Conservation (phyloP, 2,329 filamentous ascomycete species). For the Elsinoe perseae region DNA sequence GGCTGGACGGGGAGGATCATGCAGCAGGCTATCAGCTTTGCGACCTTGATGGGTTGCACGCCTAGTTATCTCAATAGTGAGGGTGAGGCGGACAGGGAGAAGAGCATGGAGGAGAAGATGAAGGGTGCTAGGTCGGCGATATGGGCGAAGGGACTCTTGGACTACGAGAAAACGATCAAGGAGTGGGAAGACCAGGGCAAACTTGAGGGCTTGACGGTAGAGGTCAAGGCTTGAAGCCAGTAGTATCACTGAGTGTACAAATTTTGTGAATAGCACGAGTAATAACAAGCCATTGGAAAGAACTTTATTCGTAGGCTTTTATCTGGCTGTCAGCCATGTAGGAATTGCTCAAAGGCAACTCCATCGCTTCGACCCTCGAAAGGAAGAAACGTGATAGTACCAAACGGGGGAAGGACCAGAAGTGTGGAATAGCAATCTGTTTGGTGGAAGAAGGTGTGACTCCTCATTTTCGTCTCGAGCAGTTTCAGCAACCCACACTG, state of each 20-base stretch:
- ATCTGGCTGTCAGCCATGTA: slow-evolving; percentile 6
- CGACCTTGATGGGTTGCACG: slow-evolving; percentile 43
- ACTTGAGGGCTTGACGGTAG: slow-evolving; percentile 31
- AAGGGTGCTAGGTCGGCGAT: slow-evolving; percentile 22
- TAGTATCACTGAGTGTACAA: neutral
- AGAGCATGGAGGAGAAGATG: slow-evolving; percentile 25
- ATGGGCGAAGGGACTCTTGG: slow-evolving; percentile 28
- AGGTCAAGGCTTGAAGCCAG: slow-evolving; percentile 7
- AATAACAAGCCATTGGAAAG: neutral
- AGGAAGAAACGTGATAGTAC: neutral
- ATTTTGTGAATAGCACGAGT: neutral
- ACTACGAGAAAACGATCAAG: slow-evolving; percentile 29
- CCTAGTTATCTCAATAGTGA: slow-evolving; percentile 48
- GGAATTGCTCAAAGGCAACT: neutral
- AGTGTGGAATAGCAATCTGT: slow-evolving; percentile 6
- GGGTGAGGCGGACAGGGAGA: slow-evolving; percentile 27
- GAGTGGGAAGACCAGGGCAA: slow-evolving; percentile 28
- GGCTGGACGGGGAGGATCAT: slow-evolving; percentile 40
- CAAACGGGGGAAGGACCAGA: neutral
- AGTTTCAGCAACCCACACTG: neutral
- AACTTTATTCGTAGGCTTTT: slow-evolving; percentile 12
- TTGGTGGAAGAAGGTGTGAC: neutral
- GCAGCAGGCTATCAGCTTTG: slow-evolving; percentile 35
- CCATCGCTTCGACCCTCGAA: neutral
- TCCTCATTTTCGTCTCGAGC: neutral